Evolutionary conservation across 352 stramenopile species (phyloP).

Genomic region (Peronosclerospora sorghi): DNA sequence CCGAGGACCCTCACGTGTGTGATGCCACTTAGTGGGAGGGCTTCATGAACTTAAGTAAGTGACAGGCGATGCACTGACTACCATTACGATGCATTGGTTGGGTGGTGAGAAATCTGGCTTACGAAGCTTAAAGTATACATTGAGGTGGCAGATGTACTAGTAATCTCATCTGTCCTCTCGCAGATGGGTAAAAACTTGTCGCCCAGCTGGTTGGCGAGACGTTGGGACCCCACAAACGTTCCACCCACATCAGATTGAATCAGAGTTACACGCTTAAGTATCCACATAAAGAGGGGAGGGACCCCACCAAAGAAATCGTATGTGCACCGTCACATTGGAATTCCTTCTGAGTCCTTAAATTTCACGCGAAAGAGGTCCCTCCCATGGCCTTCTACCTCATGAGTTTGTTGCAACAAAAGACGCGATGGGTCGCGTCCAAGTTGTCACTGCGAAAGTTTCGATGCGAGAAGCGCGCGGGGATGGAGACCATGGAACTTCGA

Average conservation of each 20-base stretch:
- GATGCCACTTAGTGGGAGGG: too few relatives aligned
- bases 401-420: slow-evolving; percentile 17
- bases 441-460: slow-evolving; percentile 17
- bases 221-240: slow-evolving; percentile 5
- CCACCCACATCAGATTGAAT: too few relatives aligned
- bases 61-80: too few relatives aligned
- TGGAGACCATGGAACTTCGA: slow-evolving; percentile 17
- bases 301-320: slow-evolving; percentile 1
- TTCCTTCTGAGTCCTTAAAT: slow-evolving; percentile 5
- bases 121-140: too few relatives aligned
- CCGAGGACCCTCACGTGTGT: too few relatives aligned
- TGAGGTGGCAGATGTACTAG: neutral
- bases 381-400: slow-evolving; percentile 17
- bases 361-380: neutral
- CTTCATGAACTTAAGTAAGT: too few relatives aligned
- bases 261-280: too few relatives aligned
- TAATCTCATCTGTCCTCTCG: slow-evolving; percentile 10
- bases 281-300: too few relatives aligned
- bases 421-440: slow-evolving; percentile 19
- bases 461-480: slow-evolving; percentile 9
- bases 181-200: slow-evolving; percentile 14
- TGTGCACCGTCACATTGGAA: slow-evolving; percentile 9
- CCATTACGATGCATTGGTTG: too few relatives aligned
- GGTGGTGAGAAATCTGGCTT: too few relatives aligned
- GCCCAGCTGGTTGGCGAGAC: slow-evolving; percentile 6